These are phyloP conservation scores for Trichoderma sp. DNA, from an alignment of 2,329 filamentous ascomycete species.

Conservation along the genomic window DNA sequence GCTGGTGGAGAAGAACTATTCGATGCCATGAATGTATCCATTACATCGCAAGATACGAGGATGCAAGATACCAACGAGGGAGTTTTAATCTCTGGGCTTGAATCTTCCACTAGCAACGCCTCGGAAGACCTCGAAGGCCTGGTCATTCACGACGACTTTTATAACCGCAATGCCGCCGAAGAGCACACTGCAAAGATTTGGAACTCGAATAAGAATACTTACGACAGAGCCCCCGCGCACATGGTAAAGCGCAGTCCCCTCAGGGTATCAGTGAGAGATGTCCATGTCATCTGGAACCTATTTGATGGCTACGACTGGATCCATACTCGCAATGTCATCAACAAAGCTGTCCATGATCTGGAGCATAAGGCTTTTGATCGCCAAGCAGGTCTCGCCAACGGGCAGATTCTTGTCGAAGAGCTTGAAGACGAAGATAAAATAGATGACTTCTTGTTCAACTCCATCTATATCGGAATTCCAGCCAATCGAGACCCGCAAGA, in stretches of 20 bases:
- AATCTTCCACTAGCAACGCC: constrained; percentile 35
- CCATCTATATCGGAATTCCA: constrained; percentile 94
- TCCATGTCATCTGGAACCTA: constrained; percentile 95
- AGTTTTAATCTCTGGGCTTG: constrained; percentile 43
- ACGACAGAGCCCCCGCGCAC: constrained; percentile 65
- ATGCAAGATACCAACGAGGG: constrained; percentile 46
- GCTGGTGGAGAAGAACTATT: constrained; percentile 53
- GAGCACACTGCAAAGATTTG: constrained; percentile 75
- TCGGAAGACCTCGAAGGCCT: constrained; percentile 65
- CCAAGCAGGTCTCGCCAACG: constrained; percentile 60
- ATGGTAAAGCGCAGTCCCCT: constrained; percentile 71
- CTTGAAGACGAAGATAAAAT: constrained; percentile 84
- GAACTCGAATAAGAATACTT: constrained; percentile 77
- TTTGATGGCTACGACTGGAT: constrained; percentile 98
- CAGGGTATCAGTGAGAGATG: constrained; percentile 77
- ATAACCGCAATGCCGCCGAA: constrained; percentile 63
- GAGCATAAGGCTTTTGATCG: constrained; percentile 81
- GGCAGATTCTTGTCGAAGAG: constrained; percentile 66
- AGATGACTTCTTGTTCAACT: constrained; percentile 96
- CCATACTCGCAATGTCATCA: constrained; percentile 81
- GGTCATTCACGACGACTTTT: constrained; percentile 77
- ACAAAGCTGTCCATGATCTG: constrained; percentile 84
- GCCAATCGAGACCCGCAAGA: constrained; percentile 83
- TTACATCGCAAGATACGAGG: constrained; percentile 37
- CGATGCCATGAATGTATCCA: constrained; percentile 47